Conservation (phyloP, 2,329 filamentous ascomycete genomes). For the Emergomyces africanus region DNA sequence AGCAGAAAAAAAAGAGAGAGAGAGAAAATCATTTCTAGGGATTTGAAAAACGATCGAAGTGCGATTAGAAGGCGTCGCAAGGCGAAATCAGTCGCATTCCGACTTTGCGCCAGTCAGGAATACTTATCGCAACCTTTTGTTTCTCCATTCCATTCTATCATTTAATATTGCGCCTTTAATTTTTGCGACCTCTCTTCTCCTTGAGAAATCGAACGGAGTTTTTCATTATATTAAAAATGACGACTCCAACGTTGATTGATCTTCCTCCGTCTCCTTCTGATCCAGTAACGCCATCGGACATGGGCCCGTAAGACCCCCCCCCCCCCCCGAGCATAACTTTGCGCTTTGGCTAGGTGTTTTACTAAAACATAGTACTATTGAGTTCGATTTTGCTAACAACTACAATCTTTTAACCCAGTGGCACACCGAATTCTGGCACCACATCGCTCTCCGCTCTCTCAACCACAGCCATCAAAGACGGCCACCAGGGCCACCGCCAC, state of each 20-base stretch:
- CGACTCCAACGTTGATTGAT: slow-evolving; percentile 55
- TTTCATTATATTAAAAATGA: slow-evolving; percentile 1
- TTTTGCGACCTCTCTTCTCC: neutral
- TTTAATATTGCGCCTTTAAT: neutral
- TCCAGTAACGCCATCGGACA: slow-evolving; percentile 75
- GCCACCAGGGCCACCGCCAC: slow-evolving; percentile 69
- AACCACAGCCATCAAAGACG: slow-evolving; percentile 92
- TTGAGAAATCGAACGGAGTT: neutral
- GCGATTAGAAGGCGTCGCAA: neutral
- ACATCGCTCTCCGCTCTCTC: slow-evolving; percentile 86
- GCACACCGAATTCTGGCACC: slow-evolving; percentile 83
- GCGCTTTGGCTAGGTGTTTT: neutral
- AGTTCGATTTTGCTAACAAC: slow-evolving; percentile 3
- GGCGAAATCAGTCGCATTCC: neutral
- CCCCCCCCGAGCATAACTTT: slow-evolving; percentile 7
- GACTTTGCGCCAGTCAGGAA: neutral
- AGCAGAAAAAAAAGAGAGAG: neutral
- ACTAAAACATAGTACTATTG: neutral
- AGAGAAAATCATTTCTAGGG: neutral
- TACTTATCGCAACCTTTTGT: neutral
- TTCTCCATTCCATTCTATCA: neutral
- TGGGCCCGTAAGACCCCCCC: slow-evolving; percentile 54
- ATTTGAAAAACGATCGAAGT: neutral
- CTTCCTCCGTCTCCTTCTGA: slow-evolving; percentile 71
- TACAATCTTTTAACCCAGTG: slow-evolving; percentile 39